Evolutionary conservation across 2,329 filamentous ascomycete species (phyloP), one percentile per base, ranked within the genome.

Genomic region (Fusarium oxysporum): DNA sequence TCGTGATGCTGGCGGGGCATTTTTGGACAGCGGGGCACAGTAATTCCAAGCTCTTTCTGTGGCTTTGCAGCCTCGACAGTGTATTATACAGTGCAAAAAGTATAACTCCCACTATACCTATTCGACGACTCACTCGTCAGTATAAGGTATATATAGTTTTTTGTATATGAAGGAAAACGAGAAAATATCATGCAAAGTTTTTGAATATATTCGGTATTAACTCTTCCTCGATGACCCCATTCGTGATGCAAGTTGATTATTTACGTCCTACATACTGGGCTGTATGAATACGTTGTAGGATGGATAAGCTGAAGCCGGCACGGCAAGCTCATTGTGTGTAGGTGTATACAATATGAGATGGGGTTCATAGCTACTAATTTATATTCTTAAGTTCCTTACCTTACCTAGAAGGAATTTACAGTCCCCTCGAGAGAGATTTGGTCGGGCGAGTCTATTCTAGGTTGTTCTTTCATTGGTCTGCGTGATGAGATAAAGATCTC

Each of bases 11-110:
- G 71, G 77, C 76, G 77, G 77, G 77, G 77, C 74, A 76, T 77
- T 78, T 78, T 78, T 74, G 71, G 72, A 74, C 61, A 68, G 76
- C 76, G 77, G 77, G 77, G 76, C 74, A 74, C 58, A 61, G 64
- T 51, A 76, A 67, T 67, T 62, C 54, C 10, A 66, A 67, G 62
- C 54, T 67, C 56, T 68, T 40, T 62, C 64, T 73, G 61, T 65
- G 67, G 51, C 72, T 68, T 72, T 59, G 64, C 62, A 74, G 62
- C 56, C 45, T 73, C 45, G 55, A 70, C 70, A 67, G 71, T 77
- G 66, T 28, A 7, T 14, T 6, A 3, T 33, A 72, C 57, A 37
- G 69, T 72, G 51, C 19, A 13, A 28, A 6, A 14, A 10, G 8
- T 17, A 41, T 28, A 40, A 40, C 17, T 21, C 21, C 11, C 14